phyloP scores from a whole-genome alignment of 2,329 filamentous ascomycete genomes.

The Coniochaeta ligniaria region DNA sequence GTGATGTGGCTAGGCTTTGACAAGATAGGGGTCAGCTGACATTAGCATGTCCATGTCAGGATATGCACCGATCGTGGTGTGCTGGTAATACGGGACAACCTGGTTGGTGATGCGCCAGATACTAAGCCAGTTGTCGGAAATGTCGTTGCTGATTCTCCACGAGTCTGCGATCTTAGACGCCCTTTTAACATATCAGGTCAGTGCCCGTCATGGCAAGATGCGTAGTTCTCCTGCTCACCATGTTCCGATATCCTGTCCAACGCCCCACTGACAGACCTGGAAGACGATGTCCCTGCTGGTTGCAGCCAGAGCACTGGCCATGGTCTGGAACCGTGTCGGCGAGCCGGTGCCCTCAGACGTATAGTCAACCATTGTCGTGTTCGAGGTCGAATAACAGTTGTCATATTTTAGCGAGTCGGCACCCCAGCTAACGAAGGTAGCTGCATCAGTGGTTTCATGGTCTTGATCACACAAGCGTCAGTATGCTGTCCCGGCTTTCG shows the following conservation, averaged over 20 bases:
- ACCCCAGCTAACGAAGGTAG: slow-evolving; percentile 33
- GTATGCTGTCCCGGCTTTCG: background rate
- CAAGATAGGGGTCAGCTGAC: slow-evolving; percentile 16
- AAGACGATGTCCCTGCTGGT: slow-evolving; percentile 36
- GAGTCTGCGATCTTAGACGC: slow-evolving; percentile 36
- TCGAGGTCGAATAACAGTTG: slow-evolving; percentile 39
- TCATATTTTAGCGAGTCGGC: slow-evolving; percentile 48
- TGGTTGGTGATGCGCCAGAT: slow-evolving; percentile 47
- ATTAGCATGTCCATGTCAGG: slow-evolving; percentile 46
- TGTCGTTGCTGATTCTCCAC: slow-evolving; percentile 47
- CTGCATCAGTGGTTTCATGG: slow-evolving; percentile 32
- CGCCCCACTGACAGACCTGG: slow-evolving; percentile 46
- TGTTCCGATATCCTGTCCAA: slow-evolving; percentile 36
- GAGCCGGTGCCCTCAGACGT: slow-evolving; percentile 29
- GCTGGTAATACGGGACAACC: slow-evolving; percentile 35
- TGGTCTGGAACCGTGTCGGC: slow-evolving; percentile 34
- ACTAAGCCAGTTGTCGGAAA: slow-evolving; percentile 41
- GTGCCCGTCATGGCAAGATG: too few relatives aligned
- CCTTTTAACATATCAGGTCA: slow-evolving; percentile 10
- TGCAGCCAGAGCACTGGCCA: slow-evolving; percentile 32
- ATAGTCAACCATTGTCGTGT: slow-evolving; percentile 32
- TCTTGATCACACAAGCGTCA: slow-evolving; percentile 10
- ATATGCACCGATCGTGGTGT: slow-evolving; percentile 38
- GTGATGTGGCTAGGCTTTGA: background rate
- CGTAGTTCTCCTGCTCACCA: slow-evolving; percentile 22